Conservation (phyloP, 805 yeast genomes). For the baker's yeast (Saccharomyces cerevisiae) region DNA sequence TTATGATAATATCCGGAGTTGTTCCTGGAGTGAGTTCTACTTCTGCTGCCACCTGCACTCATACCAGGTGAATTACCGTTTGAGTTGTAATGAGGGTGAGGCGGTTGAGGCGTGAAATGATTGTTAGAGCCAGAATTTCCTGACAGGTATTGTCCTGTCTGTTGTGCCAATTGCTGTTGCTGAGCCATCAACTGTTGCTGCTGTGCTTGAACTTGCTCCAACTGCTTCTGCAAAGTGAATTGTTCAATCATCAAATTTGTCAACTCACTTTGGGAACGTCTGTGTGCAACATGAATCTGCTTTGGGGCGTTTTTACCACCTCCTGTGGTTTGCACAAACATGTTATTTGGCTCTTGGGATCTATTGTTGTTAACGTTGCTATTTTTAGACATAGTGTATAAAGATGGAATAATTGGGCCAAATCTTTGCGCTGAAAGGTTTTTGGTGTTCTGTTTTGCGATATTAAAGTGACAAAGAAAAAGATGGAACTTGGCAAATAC, state of each 20-base stretch:
- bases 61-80: slow-evolving; percentile 6
- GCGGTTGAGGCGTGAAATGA: slow-evolving; percentile 13
- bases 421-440: neutral
- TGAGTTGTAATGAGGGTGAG: slow-evolving; percentile 24
- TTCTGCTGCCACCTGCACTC: slow-evolving; percentile 16
- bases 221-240: slow-evolving; percentile 77
- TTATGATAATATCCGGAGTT: slow-evolving; percentile 28
- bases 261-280: slow-evolving; percentile 91
- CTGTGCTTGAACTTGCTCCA: slow-evolving; percentile 85
- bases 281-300: slow-evolving; percentile 86
- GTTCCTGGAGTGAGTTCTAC: slow-evolving; percentile 32
- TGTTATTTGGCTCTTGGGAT: slow-evolving; percentile 6
- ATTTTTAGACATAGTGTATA: neutral
- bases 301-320: slow-evolving; percentile 41
- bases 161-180: slow-evolving; percentile 47
- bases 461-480: neutral
- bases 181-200: slow-evolving; percentile 62
- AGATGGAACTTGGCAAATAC: neutral
- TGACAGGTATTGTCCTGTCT: slow-evolving; percentile 37
- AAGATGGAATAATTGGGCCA: neutral
- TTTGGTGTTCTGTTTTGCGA: neutral
- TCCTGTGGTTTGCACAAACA: slow-evolving; percentile 25
- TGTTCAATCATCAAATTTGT: slow-evolving; percentile 90
- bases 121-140: slow-evolving; percentile 6
- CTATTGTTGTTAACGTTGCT: slow-evolving; percentile 10